Evolutionary conservation across 441 rosid species (phyloP), one percentile per base, ranked within the genome.

Genomic region (Populus trichocarpa): DNA sequence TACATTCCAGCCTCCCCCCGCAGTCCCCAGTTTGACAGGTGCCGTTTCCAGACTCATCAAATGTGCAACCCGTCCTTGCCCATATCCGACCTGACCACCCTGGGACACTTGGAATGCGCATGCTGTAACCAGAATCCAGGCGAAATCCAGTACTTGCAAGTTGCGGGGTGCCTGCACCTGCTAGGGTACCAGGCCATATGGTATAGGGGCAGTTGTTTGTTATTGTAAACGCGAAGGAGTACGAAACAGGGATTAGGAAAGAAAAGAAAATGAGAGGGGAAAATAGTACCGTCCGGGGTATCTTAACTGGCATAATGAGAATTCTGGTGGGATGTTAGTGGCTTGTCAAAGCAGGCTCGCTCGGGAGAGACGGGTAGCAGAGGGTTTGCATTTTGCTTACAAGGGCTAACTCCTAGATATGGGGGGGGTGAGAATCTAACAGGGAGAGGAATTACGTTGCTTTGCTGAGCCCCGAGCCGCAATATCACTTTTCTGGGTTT

Each of bases 11-110:
- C n/a, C 87, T 72, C 11, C 93, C 96, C 1, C 93, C 94, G 79
- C 95, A 91, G 79, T 92, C 97, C 0, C 97, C 96, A 0, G 94
- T 92, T 71, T 90, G 78, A 72, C 96, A 92, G 20, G 77, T 85
- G 32, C 97, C 97, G 1, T 77, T 85, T 8, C 97, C 97, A 0
- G 87, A 75, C 20, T 74, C 67, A 57, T 90, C 93, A 74, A 95
- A 95, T 73, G 89, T 68, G 81, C 98, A 95, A 50, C 93, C 91
- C 59, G 89, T 97, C 40, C 97, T 95, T 35, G 89, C 97, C 97
- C 97, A 94, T 80, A 94, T 83, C 28, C 97, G 97, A 28, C 97
- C 95, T 0, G 97, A 93, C 97, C 97, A 93, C 10, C 88, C 90
- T 0, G 89, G 73, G 1, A 94, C 94, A 63, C 89, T 88, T 3